These are phyloP conservation scores for Takakia lepidozioides DNA, from an alignment of 225 moss, liverwort and hornwort genomes.

Conservation along the genomic window DNA sequence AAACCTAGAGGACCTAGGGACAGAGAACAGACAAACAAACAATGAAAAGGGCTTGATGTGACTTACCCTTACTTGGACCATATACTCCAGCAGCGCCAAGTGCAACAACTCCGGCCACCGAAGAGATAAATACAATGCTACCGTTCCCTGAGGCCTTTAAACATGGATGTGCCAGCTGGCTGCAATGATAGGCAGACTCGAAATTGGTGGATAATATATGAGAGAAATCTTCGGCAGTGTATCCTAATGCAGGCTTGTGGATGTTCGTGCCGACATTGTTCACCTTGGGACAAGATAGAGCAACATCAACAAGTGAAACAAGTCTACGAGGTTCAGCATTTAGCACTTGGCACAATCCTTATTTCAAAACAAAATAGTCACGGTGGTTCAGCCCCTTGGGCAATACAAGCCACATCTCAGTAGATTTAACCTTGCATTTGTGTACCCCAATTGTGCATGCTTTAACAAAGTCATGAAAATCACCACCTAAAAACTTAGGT, in stretches of 20 bases:
- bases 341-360: no score
- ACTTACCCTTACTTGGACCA: conserved; percentile 22
- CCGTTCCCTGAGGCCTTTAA: conserved; percentile 24
- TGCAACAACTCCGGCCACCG: conserved; percentile 22
- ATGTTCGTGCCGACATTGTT: conserved; percentile 29
- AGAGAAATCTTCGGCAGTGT: conserved; percentile 13
- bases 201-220: conserved; percentile 16
- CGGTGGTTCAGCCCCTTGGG: no score
- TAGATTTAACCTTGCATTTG: background rate
- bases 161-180: conserved; percentile 28
- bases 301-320: background rate
- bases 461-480: no score
- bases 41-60: background rate
- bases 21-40: background rate
- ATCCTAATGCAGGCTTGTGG: conserved; percentile 18
- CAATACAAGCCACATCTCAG: no score
- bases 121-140: conserved; percentile 31
- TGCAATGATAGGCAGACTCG: conserved; percentile 22
- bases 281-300: conserved; percentile 7
- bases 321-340: no score
- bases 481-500: no score
- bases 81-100: conserved; percentile 15
- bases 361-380: no score
- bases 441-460: no score
- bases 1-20: background rate